phyloP scores from a whole-genome alignment of 225 moss, liverwort and hornwort genomes.

The Climacium dendroides region DNA sequence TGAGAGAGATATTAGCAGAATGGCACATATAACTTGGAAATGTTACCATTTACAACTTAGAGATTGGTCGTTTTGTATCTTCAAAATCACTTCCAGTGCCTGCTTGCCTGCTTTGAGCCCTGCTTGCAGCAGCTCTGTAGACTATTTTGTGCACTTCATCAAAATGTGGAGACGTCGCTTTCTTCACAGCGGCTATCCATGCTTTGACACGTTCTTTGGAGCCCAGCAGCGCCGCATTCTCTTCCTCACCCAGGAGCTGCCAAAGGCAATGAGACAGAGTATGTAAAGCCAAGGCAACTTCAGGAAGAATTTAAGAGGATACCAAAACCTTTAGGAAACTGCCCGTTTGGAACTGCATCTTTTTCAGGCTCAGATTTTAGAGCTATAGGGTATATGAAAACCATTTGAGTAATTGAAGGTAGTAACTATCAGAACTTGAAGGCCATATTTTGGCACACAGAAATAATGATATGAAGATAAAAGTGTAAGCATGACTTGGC shows the following conservation, averaged over 20 bases:
- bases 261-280: neutral
- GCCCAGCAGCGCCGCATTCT: constrained; percentile 15
- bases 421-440: neutral
- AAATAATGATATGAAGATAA: neutral
- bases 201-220: constrained; percentile 24
- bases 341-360: neutral
- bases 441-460: neutral
- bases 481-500: neutral
- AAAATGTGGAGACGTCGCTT: constrained; percentile 41
- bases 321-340: neutral
- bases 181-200: constrained; percentile 46
- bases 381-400: neutral
- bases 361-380: neutral
- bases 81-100: neutral
- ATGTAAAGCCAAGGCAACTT: neutral
- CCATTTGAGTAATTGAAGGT: neutral
- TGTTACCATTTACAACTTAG: constrained; percentile 16
- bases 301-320: neutral
- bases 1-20: neutral
- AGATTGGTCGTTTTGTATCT: neutral
- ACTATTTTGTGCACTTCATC: constrained; percentile 32
- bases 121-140: constrained; percentile 1
- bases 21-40: neutral
- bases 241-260: constrained; percentile 43
- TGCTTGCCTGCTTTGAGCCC: neutral